Base-by-base conservation (phyloP, 257 asterid genomes). In the Sherardia arvensis region DNA sequence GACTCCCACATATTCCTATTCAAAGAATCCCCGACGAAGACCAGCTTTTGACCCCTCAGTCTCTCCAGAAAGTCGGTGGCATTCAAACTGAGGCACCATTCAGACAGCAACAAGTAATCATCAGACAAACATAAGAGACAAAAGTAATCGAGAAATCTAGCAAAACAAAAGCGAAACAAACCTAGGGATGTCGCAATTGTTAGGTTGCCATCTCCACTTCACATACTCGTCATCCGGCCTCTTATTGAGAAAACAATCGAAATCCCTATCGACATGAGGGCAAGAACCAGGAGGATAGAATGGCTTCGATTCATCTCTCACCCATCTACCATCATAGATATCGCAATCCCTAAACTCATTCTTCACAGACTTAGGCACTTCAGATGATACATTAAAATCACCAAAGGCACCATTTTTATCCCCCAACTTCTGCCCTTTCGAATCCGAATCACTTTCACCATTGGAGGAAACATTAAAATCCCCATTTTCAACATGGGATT, bases 1-100 rank as follows among this genome's bases (percentile, higher is more conserved):
- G 98, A 88, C 74, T 91, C 98, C 98, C 98, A 91, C 98, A 88
- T 87, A 84, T 91, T 91, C 69, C 98, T 81, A 75, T 91, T 91
- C 65, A 91, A 82, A 0, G 98, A 91, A 73, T 91, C 98, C 51
- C 98, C 98, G 25, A 88, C 94, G 14, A 91, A 88, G 10, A 91
- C 88, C 64, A 91, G 79, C 70, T 79, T 88, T 59, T 86, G 73
- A 43, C 90, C 96, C 69, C 92, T 77, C 43, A 91, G 85, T 71
- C 95, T 81, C 88, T 76, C 86, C 54, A 91, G 92, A 79, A 91
- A 88, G 78, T 86, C 95, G 48, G 94, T 86, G 28, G 83, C 82
- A 26, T 88, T 91, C 64, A 91, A 73, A 75, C 98, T 91, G 83
- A 18, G 56, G 27, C 18, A 82, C 62, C 54, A 51, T 59, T 47